phyloP scores from a whole-genome alignment of 257 asterid species.

The Parsonsia alboflavescens region DNA sequence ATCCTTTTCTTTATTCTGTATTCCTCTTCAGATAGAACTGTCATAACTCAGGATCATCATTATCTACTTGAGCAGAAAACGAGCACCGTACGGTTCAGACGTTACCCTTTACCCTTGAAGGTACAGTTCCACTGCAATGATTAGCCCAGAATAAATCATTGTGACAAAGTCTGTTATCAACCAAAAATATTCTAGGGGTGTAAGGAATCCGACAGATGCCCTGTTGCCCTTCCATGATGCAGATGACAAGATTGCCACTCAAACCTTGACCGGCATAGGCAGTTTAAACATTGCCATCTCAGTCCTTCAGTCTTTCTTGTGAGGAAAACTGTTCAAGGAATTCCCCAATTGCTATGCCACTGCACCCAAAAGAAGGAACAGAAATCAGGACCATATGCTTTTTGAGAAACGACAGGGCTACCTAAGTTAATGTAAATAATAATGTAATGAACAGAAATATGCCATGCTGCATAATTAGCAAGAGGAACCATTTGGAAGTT shows the following conservation, averaged over 20 bases:
- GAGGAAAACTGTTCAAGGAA: conserved; percentile 10
- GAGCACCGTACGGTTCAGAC: background rate
- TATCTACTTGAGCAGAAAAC: background rate
- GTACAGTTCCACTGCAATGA: too few species aligned
- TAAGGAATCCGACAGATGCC: background rate
- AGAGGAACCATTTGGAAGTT: background rate
- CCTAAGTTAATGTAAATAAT: background rate
- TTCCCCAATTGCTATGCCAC: conserved; percentile 16
- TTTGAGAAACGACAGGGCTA: background rate
- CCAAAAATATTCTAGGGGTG: background rate
- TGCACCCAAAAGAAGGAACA: conserved; percentile 6
- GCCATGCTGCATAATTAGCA: background rate
- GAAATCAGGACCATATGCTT: background rate
- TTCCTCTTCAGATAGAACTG: background rate
- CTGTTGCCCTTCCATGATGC: background rate
- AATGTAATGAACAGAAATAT: background rate
- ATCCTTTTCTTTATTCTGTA: background rate
- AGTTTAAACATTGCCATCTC: background rate
- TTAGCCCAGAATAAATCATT: background rate
- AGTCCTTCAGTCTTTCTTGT: conserved; percentile 12
- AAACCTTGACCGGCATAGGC: background rate
- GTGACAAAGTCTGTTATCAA: background rate
- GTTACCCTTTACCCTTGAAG: background rate
- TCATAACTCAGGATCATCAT: background rate
- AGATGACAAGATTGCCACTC: background rate